Percentiles rank a stretch among this genome's conserved stretches.
Evolutionary conservation across 305 asterid species (phyloP).

Genomic region (Rubia peregrina): DNA sequence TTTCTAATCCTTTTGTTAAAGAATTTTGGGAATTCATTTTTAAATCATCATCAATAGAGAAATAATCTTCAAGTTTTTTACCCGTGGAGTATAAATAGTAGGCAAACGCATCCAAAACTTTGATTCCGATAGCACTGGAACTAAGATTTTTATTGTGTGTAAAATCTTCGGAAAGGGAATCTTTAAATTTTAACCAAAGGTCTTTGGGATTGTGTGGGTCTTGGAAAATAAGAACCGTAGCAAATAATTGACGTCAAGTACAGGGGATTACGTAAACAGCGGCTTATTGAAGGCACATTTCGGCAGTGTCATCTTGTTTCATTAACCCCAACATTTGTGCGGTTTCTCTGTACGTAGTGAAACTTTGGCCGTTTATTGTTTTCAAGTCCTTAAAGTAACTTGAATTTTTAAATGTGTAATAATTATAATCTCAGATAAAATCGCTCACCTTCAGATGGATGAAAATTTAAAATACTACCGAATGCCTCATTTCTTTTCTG

Average conservation of each 20-base stretch:
- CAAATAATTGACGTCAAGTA: no score
- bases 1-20: not conserved
- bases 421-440: not conserved
- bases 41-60: not conserved
- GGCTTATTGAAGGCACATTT: not conserved
- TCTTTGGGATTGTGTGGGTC: no score
- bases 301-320: no score
- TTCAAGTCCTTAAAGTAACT: no score
- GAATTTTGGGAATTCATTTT: not conserved
- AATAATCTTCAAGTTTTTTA: not conserved
- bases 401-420: no score
- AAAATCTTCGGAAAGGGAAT: not conserved
- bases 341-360: no score
- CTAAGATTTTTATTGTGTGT: not conserved
- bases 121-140: not conserved
- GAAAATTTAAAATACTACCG: no score
- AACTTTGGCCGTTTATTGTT: no score
- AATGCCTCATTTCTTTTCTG: no score
- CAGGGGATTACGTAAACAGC: not conserved
- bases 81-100: not conserved
- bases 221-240: no score
- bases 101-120: not conserved
- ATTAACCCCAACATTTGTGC: no score
- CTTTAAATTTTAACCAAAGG: not conserved
- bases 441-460: no score